A percentile compares a stretch with the other conserved stretches of the same genome.
Evolutionary conservation across 306 rosid species (phyloP).

Genomic region (Cucumis sativus): DNA sequence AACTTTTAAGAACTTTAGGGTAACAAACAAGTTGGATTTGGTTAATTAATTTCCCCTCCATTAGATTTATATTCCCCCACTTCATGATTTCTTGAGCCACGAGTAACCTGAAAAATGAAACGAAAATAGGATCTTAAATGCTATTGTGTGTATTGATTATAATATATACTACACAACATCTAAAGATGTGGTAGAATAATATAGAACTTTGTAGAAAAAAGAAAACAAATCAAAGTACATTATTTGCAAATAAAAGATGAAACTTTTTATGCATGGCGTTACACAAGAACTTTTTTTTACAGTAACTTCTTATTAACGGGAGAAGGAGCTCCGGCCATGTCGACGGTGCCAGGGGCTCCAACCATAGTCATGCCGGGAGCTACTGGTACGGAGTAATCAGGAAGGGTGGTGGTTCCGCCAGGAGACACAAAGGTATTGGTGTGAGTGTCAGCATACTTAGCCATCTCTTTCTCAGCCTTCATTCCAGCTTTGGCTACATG

Average conservation of each 20-base stretch:
- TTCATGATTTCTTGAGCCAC: neutral
- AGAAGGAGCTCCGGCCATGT: neutral
- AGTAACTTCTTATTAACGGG: neutral
- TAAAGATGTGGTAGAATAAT: neutral
- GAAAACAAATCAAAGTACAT: no score
- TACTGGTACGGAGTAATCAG: neutral
- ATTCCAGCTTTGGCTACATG: conserved; percentile 47
- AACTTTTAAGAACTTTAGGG: neutral
- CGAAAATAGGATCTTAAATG: no score
- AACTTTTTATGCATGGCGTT: neutral
- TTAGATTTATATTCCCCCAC: neutral
- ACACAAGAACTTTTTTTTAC: neutral
- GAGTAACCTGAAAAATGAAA: no score
- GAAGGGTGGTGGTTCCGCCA: neutral
- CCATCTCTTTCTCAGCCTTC: conserved; percentile 26
- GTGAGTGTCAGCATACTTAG: conserved; percentile 2
- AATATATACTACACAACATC: neutral
- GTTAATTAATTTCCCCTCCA: no score
- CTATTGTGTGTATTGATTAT: neutral
- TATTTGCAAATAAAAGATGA: neutral
- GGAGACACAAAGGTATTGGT: neutral
- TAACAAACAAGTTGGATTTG: neutral
- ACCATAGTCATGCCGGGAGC: neutral
- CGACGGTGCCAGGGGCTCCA: neutral
- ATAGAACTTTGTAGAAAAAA: neutral